phyloP scores from a whole-genome alignment of 2,329 filamentous ascomycete genomes.

The Lecanicillium sp. region DNA sequence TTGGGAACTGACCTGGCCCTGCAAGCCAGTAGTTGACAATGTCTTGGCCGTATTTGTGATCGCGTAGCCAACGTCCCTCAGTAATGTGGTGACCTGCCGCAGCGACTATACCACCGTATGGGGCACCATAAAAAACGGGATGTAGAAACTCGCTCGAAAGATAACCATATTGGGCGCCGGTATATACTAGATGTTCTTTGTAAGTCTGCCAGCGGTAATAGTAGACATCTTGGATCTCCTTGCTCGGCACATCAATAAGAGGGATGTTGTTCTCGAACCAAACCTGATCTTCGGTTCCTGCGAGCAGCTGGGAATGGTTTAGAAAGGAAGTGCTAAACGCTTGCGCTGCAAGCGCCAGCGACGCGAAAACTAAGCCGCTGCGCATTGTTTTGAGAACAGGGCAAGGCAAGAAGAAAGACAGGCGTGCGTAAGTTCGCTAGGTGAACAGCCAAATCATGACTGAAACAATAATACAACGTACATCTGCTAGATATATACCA shows the following conservation, averaged over 20 bases:
- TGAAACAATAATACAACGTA: no score
- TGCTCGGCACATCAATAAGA: conserved; percentile 31
- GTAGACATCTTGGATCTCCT: conserved; percentile 34
- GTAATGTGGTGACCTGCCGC: conserved; percentile 30
- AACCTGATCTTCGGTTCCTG: conserved; percentile 12
- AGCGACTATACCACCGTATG: conserved; percentile 11
- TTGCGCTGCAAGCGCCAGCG: no score
- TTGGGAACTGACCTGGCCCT: conserved; percentile 12
- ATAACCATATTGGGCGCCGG: conserved; percentile 29
- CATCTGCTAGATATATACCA: no score
- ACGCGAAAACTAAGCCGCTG: no score
- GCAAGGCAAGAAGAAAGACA: no score
- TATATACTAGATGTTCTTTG: conserved; percentile 32
- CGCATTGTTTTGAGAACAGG: no score
- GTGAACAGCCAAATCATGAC: no score
- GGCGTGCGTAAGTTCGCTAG: no score
- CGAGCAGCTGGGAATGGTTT: conserved; percentile 14
- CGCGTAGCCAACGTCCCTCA: conserved; percentile 31
- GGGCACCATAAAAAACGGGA: conserved; percentile 20
- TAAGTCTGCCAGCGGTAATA: conserved; percentile 35
- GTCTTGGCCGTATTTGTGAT: conserved; percentile 29
- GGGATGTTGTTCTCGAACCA: conserved; percentile 32
- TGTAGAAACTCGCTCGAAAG: conserved; percentile 36
- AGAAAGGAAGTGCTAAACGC: conserved; percentile 11
- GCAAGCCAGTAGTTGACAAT: conserved; percentile 15